phyloP scores from a whole-genome alignment of 1,139 yeast genomes.

The Geotrichum citri-aurantii region DNA sequence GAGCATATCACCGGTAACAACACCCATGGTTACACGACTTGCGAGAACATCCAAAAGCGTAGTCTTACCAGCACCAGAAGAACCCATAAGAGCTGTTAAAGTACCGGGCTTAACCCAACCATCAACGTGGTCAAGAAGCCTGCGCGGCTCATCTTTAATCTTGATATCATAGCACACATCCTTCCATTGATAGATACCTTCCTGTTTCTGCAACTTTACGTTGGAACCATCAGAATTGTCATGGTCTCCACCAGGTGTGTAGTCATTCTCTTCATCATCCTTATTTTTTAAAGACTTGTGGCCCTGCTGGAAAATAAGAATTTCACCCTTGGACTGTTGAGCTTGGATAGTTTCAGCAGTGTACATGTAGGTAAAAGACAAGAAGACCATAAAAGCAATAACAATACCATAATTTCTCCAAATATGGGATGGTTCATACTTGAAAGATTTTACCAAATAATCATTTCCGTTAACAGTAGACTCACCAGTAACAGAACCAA shows the following conservation, averaged over 20 bases:
- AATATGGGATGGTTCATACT: constrained; percentile 52
- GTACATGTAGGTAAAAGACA: constrained; percentile 49
- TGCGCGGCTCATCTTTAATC: constrained; percentile 53
- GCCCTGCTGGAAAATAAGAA: constrained; percentile 58
- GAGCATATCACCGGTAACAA: constrained; percentile 67
- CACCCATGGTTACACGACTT: constrained; percentile 73
- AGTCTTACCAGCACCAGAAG: constrained; percentile 86
- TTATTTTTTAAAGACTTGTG: constrained; percentile 34
- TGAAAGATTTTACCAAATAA: constrained; percentile 45
- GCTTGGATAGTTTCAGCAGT: constrained; percentile 65
- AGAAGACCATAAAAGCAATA: constrained; percentile 50
- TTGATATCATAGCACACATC: constrained; percentile 69
- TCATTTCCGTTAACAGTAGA: constrained; percentile 50
- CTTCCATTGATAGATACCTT: constrained; percentile 70
- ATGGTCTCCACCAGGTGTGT: constrained; percentile 22
- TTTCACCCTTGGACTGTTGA: constrained; percentile 78
- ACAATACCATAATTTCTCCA: constrained; percentile 85
- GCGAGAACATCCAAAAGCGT: constrained; percentile 70
- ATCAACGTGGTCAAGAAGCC: constrained; percentile 62
- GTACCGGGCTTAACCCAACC: constrained; percentile 83
- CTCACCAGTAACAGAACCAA: constrained; percentile 59
- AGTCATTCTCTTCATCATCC: constrained; percentile 23
- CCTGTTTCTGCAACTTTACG: constrained; percentile 23
- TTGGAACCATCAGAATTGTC: constrained; percentile 9
- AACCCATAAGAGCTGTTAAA: constrained; percentile 77